phyloP scores from a whole-genome alignment of 2,329 filamentous ascomycete species.

The Scedosporium aurantiacum region DNA sequence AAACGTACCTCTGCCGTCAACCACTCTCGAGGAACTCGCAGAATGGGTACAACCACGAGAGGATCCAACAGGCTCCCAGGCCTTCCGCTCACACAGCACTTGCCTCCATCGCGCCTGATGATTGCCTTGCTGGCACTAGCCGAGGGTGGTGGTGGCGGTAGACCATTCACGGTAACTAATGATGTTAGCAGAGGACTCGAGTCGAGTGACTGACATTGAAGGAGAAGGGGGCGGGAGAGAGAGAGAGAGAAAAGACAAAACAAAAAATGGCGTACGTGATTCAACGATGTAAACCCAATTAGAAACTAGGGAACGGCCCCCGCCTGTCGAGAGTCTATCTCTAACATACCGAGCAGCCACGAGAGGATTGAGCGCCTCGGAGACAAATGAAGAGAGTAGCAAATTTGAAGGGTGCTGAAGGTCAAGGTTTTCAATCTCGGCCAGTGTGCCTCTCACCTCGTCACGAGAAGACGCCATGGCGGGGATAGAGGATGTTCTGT shows the following conservation, averaged over 20 bases:
- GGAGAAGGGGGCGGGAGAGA: too few species aligned
- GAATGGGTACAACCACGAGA: not conserved
- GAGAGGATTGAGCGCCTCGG: not conserved
- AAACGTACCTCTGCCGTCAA: not conserved
- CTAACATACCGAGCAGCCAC: not conserved
- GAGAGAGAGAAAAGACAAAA: too few species aligned
- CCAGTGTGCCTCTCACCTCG: not conserved
- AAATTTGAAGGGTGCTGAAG: not conserved
- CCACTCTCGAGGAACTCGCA: not conserved
- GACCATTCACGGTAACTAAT: too few species aligned
- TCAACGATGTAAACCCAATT: conserved; percentile 18
- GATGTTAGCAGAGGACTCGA: too few species aligned
- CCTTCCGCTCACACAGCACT: not conserved
- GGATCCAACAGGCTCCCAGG: not conserved
- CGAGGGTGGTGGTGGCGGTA: too few species aligned
- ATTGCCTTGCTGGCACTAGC: not conserved
- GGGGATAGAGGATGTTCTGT: too few species aligned
- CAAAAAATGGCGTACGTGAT: conserved; percentile 12
- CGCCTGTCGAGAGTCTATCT: not conserved
- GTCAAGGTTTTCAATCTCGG: not conserved
- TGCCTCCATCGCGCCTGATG: not conserved
- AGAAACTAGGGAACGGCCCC: conserved; percentile 5
- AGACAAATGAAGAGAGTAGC: not conserved
- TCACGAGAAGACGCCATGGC: not conserved
- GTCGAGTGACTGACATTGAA: too few species aligned